Evolutionary conservation across 345 rosid species (phyloP).

Genomic region (Boechera retrofracta): DNA sequence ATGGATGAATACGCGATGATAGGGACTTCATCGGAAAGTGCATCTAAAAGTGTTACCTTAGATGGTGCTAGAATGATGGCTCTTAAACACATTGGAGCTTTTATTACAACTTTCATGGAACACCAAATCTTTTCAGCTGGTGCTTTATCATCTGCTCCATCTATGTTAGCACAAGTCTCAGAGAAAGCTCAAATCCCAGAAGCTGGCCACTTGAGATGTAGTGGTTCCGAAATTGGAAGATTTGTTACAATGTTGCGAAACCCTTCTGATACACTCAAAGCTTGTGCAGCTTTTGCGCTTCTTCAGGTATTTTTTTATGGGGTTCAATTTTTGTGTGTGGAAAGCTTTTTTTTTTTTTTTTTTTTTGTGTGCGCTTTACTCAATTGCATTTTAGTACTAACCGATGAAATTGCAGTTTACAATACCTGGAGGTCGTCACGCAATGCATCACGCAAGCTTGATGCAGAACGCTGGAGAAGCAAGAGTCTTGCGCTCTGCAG

Average conservation of each 20-base stretch:
- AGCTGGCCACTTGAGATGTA: slow-evolving; percentile 89
- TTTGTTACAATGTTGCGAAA: slow-evolving; percentile 73
- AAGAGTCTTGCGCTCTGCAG: slow-evolving; percentile 80
- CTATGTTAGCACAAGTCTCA: slow-evolving; percentile 68
- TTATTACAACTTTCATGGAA: slow-evolving; percentile 59
- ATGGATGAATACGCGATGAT: slow-evolving; percentile 68
- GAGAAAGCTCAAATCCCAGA: slow-evolving; percentile 87
- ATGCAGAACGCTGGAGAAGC: slow-evolving; percentile 85
- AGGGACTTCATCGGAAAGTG: slow-evolving; percentile 64
- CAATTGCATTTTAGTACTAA: slow-evolving; percentile 16
- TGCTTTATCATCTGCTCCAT: slow-evolving; percentile 70
- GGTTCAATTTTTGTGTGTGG: not conserved
- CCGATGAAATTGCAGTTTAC: slow-evolving; percentile 65
- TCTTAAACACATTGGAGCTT: slow-evolving; percentile 62
- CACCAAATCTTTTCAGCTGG: slow-evolving; percentile 67
- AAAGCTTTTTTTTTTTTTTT: not conserved
- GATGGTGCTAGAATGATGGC: slow-evolving; percentile 72
- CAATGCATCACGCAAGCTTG: slow-evolving; percentile 80
- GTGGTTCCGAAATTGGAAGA: slow-evolving; percentile 82
- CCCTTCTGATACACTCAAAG: slow-evolving; percentile 57
- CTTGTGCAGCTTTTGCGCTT: slow-evolving; percentile 89
- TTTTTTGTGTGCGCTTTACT: not conserved
- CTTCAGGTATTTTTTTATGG: slow-evolving; percentile 58
- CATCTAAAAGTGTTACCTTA: slow-evolving; percentile 62
- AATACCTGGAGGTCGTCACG: slow-evolving; percentile 84